phyloP scores from a whole-genome alignment of 208 protist species.

The Trypanosoma brucei region DNA sequence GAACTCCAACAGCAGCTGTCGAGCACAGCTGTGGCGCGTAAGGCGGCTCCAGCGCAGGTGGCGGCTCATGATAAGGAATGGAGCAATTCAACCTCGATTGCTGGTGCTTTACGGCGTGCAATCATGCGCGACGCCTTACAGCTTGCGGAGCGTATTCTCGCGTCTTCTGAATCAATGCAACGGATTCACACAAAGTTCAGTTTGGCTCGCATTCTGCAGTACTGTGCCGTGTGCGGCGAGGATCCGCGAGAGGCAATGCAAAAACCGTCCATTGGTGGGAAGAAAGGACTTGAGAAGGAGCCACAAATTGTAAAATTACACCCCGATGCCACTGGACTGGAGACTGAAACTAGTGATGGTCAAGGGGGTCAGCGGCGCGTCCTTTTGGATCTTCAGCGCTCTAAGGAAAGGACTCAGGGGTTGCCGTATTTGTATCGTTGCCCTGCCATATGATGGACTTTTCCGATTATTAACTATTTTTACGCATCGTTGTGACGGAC shows the following conservation, averaged over 20 bases:
- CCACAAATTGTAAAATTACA: conserved; percentile 50
- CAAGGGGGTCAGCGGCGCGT: conserved; percentile 33
- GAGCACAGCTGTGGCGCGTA: conserved; percentile 4
- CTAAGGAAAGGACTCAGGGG: conserved; percentile 82
- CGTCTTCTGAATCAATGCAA: conserved; percentile 69
- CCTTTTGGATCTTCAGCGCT: conserved; percentile 71
- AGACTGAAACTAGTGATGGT: not conserved
- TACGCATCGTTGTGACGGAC: not conserved
- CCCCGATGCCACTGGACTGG: conserved; percentile 30
- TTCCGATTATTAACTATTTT: conserved; percentile 3
- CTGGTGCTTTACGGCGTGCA: conserved; percentile 51
- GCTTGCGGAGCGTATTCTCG: conserved; percentile 84
- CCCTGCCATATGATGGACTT: conserved; percentile 71
- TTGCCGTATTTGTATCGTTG: conserved; percentile 91
- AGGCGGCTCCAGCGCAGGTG: conserved; percentile 23
- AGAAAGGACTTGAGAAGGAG: conserved; percentile 21
- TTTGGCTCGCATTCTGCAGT: conserved; percentile 76
- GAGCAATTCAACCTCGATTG: conserved; percentile 31
- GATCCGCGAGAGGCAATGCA: conserved; percentile 42
- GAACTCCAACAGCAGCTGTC: not conserved
- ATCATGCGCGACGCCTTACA: conserved; percentile 74
- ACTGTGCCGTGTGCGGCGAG: conserved; percentile 53
- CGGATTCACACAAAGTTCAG: conserved; percentile 86
- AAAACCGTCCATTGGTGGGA: conserved; percentile 13
- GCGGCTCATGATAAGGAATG: conserved; percentile 50